Percentiles rank a stretch among this genome's conserved stretches.
phyloP scores from a whole-genome alignment of 345 rosid species.

The Cochlearia excelsa region DNA sequence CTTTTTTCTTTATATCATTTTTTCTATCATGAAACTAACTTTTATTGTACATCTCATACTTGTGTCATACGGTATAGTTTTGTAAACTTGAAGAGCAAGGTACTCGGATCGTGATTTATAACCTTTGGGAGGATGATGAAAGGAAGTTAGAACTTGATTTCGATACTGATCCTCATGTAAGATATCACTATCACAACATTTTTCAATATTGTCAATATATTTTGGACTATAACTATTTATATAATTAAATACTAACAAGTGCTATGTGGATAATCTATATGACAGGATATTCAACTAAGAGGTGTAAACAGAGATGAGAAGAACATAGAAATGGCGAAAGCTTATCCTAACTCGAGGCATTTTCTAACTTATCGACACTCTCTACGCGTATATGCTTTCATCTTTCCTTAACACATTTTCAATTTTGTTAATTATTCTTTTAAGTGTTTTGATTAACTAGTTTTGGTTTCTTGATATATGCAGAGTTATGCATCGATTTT shows the following conservation, averaged over 20 bases:
- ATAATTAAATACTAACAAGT: neutral
- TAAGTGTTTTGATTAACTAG: slow-evolving; percentile 1
- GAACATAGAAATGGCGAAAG: slow-evolving; percentile 55
- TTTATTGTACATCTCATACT: slow-evolving; percentile 8
- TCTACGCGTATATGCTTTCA: slow-evolving; percentile 46
- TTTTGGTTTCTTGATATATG: neutral
- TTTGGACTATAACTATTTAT: slow-evolving; percentile 2
- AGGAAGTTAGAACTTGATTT: slow-evolving; percentile 68
- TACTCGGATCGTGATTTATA: slow-evolving; percentile 62
- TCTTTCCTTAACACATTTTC: neutral
- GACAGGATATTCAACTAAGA: slow-evolving; percentile 76
- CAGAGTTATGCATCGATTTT: slow-evolving; percentile 84
- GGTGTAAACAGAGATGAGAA: slow-evolving; percentile 66
- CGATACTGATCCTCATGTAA: slow-evolving; percentile 54
- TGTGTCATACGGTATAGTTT: slow-evolving; percentile 42
- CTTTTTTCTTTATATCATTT: neutral
- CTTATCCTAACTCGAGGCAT: slow-evolving; percentile 55
- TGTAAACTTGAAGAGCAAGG: slow-evolving; percentile 46
- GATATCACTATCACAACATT: neutral
- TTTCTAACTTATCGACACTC: slow-evolving; percentile 69
- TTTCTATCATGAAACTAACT: neutral
- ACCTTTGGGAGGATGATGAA: slow-evolving; percentile 82
- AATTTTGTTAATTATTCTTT: neutral
- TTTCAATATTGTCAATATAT: neutral
- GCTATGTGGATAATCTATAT: too few species aligned